Evolutionary conservation across 2,329 filamentous ascomycete species (phyloP).

Genomic region (Exophiala lecanii-corni): DNA sequence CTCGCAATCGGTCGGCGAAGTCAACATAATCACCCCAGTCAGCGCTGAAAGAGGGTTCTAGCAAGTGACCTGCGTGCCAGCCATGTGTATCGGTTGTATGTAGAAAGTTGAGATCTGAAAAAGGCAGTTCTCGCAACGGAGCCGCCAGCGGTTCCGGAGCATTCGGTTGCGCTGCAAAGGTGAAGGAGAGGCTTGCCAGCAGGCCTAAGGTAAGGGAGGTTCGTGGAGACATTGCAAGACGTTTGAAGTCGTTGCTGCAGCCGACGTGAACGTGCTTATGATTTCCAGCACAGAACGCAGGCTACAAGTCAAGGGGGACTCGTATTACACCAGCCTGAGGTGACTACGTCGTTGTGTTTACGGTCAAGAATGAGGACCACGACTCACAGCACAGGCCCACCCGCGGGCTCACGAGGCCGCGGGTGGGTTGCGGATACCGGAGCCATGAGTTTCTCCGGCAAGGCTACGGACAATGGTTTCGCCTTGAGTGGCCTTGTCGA

Average conservation of each 20-base stretch:
- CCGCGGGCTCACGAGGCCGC: too few relatives aligned
- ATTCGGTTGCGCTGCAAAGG: constrained; percentile 65
- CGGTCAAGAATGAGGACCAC: too few relatives aligned
- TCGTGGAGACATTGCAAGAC: not conserved
- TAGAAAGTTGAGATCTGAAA: constrained; percentile 96
- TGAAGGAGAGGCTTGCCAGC: constrained; percentile 6
- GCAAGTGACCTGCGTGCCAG: constrained; percentile 89
- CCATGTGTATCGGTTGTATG: constrained; percentile 95
- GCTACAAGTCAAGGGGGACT: too few relatives aligned
- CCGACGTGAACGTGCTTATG: too few relatives aligned
- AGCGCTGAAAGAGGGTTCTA: constrained; percentile 89
- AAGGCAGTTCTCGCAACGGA: constrained; percentile 76
- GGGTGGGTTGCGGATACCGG: too few relatives aligned
- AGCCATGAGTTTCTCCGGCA: not conserved
- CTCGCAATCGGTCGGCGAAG: constrained; percentile 76
- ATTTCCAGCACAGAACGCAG: too few relatives aligned
- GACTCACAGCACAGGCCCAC: too few relatives aligned
- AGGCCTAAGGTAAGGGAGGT: constrained; percentile 7
- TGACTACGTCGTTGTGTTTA: too few relatives aligned
- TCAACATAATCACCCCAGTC: constrained; percentile 99
- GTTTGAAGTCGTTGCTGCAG: too few relatives aligned
- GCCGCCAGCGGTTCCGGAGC: constrained; percentile 73
- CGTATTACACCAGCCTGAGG: too few relatives aligned
- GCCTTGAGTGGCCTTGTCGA: too few relatives aligned
- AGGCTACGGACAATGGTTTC: too few relatives aligned